Evolutionary conservation across 2,329 filamentous ascomycete genomes (phyloP).

Genomic region (Huntiella moniliformis): DNA sequence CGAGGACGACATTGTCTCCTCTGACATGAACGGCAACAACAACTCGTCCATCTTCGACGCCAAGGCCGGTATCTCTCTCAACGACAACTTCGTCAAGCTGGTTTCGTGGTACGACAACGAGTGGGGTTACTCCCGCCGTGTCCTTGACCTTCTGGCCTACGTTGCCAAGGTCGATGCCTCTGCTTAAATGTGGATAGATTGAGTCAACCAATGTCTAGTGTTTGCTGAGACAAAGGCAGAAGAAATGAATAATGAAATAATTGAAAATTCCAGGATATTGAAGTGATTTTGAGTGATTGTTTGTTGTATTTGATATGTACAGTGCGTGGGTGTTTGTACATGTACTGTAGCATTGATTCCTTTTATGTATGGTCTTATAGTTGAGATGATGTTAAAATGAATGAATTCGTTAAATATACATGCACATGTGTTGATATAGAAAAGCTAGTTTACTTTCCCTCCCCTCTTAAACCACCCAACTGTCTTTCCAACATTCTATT

Average conservation of each 20-base stretch:
- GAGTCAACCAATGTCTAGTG: neutral
- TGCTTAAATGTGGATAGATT: conserved; percentile 12
- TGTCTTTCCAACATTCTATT: conserved; percentile 37
- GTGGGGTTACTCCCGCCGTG: conserved; percentile 98
- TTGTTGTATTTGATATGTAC: neutral
- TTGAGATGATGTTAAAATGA: neutral
- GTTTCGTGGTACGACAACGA: conserved; percentile 99
- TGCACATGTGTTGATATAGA: neutral
- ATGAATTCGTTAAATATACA: neutral
- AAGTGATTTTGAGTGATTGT: neutral
- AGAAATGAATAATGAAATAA: conserved; percentile 11
- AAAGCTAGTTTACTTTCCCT: neutral
- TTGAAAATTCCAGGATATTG: conserved; percentile 3
- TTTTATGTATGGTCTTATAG: neutral
- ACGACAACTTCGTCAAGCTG: conserved; percentile 97
- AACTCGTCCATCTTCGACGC: conserved; percentile 97
- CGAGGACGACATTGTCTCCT: conserved; percentile 91
- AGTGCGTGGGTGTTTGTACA: neutral
- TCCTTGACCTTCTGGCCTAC: conserved; percentile 64
- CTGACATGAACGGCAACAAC: conserved; percentile 80
- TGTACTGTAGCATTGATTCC: neutral
- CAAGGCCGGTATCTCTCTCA: conserved; percentile 96
- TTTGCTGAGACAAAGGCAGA: neutral
- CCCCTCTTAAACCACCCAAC: neutral
- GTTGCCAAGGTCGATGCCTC: conserved; percentile 56